phyloP scores from a whole-genome alignment of 495 filamentous ascomycete species.

The Neurospora sp. region DNA sequence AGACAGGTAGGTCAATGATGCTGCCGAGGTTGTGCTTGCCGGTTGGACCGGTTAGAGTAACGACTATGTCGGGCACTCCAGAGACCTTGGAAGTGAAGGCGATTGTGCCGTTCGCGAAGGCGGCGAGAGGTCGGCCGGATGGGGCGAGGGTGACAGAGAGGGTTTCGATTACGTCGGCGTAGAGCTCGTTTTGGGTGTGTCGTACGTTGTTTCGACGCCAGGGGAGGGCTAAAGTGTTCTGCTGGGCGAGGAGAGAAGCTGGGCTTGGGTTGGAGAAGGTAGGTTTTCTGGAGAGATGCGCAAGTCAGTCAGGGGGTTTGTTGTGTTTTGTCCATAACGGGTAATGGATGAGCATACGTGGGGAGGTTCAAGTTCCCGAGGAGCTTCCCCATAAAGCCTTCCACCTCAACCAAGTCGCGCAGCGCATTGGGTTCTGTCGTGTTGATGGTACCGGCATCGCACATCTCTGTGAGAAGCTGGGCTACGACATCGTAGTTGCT shows the following conservation, averaged over 20 bases:
- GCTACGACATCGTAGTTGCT: slow-evolving; percentile 87
- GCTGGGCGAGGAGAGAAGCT: slow-evolving; percentile 23
- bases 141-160: slow-evolving; percentile 80
- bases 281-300: slow-evolving; percentile 6
- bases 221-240: slow-evolving; percentile 45
- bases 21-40: slow-evolving; percentile 62
- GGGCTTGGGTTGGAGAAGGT: slow-evolving; percentile 7
- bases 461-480: slow-evolving; percentile 91
- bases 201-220: slow-evolving; percentile 90
- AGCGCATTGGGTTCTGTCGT: slow-evolving; percentile 92
- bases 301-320: neutral
- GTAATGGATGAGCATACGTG: slow-evolving; percentile 35
- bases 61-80: slow-evolving; percentile 78
- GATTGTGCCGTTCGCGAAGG: slow-evolving; percentile 84
- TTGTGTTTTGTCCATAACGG: neutral
- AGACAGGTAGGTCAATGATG: slow-evolving; percentile 80
- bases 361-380: slow-evolving; percentile 81
- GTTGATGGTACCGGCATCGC: slow-evolving; percentile 80
- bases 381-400: slow-evolving; percentile 80
- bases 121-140: slow-evolving; percentile 75
- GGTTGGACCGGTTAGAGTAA: slow-evolving; percentile 69
- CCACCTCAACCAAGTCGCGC: slow-evolving; percentile 82
- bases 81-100: slow-evolving; percentile 93
- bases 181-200: slow-evolving; percentile 94
- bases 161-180: slow-evolving; percentile 91